Percentiles rank a stretch among this genome's conserved stretches.
phyloP scores from a whole-genome alignment of 2,329 filamentous ascomycete species.

The Xylariaceae sp. region DNA sequence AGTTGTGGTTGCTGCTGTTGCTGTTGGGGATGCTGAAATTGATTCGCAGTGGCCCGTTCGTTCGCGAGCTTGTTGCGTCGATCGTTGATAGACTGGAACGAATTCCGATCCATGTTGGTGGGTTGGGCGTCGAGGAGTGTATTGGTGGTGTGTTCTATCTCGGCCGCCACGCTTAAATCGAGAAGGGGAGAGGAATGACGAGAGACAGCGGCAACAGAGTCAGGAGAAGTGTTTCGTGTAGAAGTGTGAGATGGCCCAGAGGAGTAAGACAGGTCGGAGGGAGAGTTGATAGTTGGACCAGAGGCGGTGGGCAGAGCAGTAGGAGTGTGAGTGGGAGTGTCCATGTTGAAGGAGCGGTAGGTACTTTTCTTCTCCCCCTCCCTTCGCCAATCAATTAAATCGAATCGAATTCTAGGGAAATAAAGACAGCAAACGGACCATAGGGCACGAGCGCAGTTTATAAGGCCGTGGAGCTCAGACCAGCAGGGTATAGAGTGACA shows the following conservation, averaged over 20 bases:
- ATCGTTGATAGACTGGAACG: conserved; percentile 41
- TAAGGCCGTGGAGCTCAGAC: conserved; percentile 31
- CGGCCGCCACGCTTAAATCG: conserved; percentile 29
- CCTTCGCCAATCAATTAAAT: conserved; percentile 28
- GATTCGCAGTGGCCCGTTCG: conserved; percentile 29
- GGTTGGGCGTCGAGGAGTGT: conserved; percentile 26
- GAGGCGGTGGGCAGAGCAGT: conserved; percentile 27
- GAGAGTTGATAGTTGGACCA: conserved; percentile 33
- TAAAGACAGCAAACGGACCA: conserved; percentile 42
- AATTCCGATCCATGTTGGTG: conserved; percentile 39
- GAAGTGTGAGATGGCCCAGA: conserved; percentile 38
- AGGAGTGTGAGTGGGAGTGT: conserved; percentile 27
- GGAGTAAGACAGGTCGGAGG: conserved; percentile 41
- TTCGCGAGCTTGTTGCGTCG: conserved; percentile 37
- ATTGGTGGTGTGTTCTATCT: conserved; percentile 34
- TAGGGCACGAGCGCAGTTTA: conserved; percentile 37
- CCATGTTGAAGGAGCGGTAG: conserved; percentile 37
- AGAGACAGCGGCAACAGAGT: conserved; percentile 18
- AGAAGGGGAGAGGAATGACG: conserved; percentile 33
- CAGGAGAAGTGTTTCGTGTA: conserved; percentile 39
- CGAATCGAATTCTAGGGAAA: conserved; percentile 26
- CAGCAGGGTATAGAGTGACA: too few species aligned
- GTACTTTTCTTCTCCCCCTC: conserved; percentile 5
- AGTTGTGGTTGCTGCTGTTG: conserved; percentile 21
- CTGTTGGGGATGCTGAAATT: conserved; percentile 5